Base-by-base conservation (phyloP, 352 stramenopile genomes). In the Pythium guiyangense region DNA sequence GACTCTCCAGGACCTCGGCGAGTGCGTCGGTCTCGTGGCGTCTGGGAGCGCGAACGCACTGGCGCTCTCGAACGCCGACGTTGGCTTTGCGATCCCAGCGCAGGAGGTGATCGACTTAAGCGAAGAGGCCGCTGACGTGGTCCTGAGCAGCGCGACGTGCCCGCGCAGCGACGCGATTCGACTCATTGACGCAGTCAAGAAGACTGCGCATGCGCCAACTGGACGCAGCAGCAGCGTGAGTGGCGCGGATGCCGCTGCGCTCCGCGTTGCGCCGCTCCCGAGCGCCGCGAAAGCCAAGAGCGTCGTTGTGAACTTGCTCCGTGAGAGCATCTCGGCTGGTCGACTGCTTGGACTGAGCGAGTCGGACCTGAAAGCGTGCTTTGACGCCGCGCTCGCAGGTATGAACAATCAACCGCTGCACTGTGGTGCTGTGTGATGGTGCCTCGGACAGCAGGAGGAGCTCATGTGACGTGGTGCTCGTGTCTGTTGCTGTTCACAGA, bases 111-210 rank as follows among this genome's bases (percentile, higher is more conserved):
- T 84, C n/a, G 74, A 84, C 57, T 52, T 84, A 29, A 72, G 74
- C 9, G 69, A 79, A 59, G 67, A 78, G 37, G 74, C 74, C 1
- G 74, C 74, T 3, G 71, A 84, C 22, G 63, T 78, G 2, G 54
- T 80, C 10, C 63, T 84, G 6, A 61, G 57, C 17, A 78, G 71
- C 29, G 40, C 59, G 11, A 77, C 67, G 12, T 79, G 65, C 40
- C 71, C 74, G 17, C 67, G 71, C 1, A 79, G 73, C 29, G 71
- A 84, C 17, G 69, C 74, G 1, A 77, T 84, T 40, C 74, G 74
- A 1, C 52, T 84, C 4, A 74, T 84, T 45, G 69, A 84, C 49
- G 57, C 69, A 11, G 62, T 62, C 39, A 84, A 84, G 61, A 78
- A 74, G 59, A 26, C 45, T 31, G 27, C 26, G 12, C 55, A 55